Evolutionary conservation across 2,329 filamentous ascomycete genomes (phyloP).

Genomic region (Moelleriella libera): DNA sequence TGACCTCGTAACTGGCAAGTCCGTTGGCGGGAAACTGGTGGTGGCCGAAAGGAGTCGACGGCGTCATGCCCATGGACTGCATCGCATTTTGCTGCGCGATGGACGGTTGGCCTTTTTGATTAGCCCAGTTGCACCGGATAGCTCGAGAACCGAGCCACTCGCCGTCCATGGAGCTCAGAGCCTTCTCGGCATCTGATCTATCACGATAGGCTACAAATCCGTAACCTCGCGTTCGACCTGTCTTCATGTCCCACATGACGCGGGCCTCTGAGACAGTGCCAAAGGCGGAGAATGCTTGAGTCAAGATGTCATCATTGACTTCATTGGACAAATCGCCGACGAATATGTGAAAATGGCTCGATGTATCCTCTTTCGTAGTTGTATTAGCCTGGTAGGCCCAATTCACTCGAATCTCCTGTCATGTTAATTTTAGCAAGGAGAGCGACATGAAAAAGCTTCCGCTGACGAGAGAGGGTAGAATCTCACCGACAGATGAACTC

Average conservation of each 20-base stretch:
- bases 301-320: slow-evolving; percentile 90
- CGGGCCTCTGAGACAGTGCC: slow-evolving; percentile 92
- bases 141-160: slow-evolving; percentile 97
- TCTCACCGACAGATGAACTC: slow-evolving; percentile 82
- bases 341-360: slow-evolving; percentile 97
- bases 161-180: slow-evolving; percentile 93
- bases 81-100: slow-evolving; percentile 96
- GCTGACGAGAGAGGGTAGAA: not conserved
- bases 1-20: slow-evolving; percentile 94
- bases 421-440: slow-evolving; percentile 4
- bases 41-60: slow-evolving; percentile 88
- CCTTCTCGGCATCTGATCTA: slow-evolving; percentile 85
- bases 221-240: slow-evolving; percentile 89
- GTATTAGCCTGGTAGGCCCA: slow-evolving; percentile 99
- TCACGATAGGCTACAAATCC: slow-evolving; percentile 97
- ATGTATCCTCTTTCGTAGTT: slow-evolving; percentile 89
- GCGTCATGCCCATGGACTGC: slow-evolving; percentile 95
- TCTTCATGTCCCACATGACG: slow-evolving; percentile 99
- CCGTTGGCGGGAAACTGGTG: slow-evolving; percentile 97
- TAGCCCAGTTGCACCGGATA: slow-evolving; percentile 99
- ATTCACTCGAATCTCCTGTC: slow-evolving; percentile 93
- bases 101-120: slow-evolving; percentile 98
- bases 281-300: slow-evolving; percentile 91
- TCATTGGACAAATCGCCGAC: slow-evolving; percentile 96
- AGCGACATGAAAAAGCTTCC: not conserved